Evolutionary conservation across 257 asterid genomes (phyloP).

Genomic region (Solanum sejunctum): DNA sequence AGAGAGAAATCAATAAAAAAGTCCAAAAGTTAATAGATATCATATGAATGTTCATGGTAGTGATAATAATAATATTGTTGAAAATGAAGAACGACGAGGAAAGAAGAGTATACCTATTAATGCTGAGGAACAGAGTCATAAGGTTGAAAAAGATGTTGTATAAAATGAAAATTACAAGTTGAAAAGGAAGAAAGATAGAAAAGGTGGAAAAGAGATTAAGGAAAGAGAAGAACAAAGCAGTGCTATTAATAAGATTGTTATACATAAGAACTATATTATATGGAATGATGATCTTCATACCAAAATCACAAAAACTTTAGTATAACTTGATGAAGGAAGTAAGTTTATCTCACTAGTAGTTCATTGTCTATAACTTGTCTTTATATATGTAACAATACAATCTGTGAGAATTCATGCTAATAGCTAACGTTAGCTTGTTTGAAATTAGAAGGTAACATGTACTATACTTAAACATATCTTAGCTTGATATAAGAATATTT

Average conservation of each 20-base stretch:
- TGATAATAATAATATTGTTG: neutral
- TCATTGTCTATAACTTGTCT: neutral
- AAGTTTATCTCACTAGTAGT: neutral
- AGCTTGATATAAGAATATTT: neutral
- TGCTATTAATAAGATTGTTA: neutral
- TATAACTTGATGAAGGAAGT: slow-evolving; percentile 22
- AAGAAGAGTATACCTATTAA: neutral
- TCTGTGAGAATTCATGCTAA: neutral
- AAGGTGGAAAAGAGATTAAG: neutral
- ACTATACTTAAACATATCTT: neutral
- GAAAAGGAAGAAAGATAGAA: neutral
- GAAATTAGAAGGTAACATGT: neutral
- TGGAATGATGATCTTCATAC: slow-evolving; percentile 14
- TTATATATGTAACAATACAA: neutral
- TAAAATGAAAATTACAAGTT: neutral
- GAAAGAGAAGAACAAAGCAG: neutral
- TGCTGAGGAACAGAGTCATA: neutral
- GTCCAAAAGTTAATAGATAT: neutral
- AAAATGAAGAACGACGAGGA: neutral
- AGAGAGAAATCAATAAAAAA: neutral
- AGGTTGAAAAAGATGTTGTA: neutral
- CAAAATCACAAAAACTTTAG: slow-evolving; percentile 1
- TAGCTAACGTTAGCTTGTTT: neutral
- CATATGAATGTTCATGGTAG: neutral
- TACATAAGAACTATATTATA: neutral